Evolutionary conservation across 768 basidiomycete genomes (phyloP).

Genomic region (Rhizopogon roseolus): DNA sequence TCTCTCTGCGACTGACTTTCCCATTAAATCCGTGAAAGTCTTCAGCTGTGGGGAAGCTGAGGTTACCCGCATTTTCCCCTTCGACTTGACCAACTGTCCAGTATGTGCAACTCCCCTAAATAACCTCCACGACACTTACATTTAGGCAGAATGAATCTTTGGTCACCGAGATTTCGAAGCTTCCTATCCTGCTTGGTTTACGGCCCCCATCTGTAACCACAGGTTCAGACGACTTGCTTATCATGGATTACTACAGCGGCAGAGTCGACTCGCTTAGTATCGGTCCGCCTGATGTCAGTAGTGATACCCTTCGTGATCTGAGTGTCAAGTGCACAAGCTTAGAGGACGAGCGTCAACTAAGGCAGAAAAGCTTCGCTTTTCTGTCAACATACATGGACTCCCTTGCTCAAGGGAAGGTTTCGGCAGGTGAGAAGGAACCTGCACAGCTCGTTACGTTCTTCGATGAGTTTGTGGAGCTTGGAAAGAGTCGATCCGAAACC

Average conservation of each 20-base stretch:
- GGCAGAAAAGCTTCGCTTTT: slow-evolving; percentile 16
- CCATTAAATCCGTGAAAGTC: slow-evolving; percentile 15
- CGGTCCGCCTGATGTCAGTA: not conserved
- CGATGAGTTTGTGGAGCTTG: slow-evolving; percentile 19
- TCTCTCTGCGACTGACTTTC: slow-evolving; percentile 4
- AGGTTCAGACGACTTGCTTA: slow-evolving; percentile 5
- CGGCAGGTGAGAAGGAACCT: slow-evolving; percentile 2
- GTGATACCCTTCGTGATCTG: slow-evolving; percentile 5
- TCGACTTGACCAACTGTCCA: slow-evolving; percentile 9
- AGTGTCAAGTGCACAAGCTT: slow-evolving; percentile 9
- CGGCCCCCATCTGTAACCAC: slow-evolving; percentile 9
- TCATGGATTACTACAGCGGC: slow-evolving; percentile 9
- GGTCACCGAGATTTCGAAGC: slow-evolving; percentile 11
- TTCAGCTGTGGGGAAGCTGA: slow-evolving; percentile 11
- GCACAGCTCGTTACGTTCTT: slow-evolving; percentile 15
- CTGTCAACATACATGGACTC: slow-evolving; percentile 23
- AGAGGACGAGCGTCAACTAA: slow-evolving; percentile 14
- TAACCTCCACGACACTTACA: not conserved
- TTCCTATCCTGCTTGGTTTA: slow-evolving; percentile 4
- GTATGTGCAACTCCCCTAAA: not conserved
- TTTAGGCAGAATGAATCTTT: slow-evolving; percentile 10
- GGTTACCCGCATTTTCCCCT: slow-evolving; percentile 14
- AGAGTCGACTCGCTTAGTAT: not conserved
- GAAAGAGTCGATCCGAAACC: slow-evolving; percentile 9
- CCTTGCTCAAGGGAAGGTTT: slow-evolving; percentile 17